These are phyloP conservation scores for Nepenthes gracilis DNA, from an alignment of 148 eudicot species.

Conservation along the genomic window DNA sequence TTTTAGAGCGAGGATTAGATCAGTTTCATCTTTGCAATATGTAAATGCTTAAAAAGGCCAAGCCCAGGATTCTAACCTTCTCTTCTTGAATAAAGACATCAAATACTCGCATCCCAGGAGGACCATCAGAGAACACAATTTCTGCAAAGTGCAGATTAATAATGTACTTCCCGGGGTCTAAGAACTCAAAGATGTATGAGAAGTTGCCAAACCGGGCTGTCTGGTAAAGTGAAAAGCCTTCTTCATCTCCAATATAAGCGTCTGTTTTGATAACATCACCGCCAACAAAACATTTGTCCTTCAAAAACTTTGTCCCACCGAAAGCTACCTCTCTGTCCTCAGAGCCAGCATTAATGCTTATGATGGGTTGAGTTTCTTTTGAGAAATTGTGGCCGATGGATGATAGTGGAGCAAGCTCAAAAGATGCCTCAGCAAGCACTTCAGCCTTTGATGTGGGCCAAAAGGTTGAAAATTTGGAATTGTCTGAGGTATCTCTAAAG, in stretches of 20 bases:
- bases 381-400: constrained; percentile 13
- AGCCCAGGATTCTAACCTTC: constrained; percentile 24
- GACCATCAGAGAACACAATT: constrained; percentile 39
- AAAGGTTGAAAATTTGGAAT: constrained; percentile 23
- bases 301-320: constrained; percentile 17
- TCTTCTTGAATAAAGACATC: constrained; percentile 41
- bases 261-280: constrained; percentile 30
- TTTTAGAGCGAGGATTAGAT: background rate
- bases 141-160: constrained; percentile 48
- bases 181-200: constrained; percentile 23
- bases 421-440: constrained; percentile 32
- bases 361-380: constrained; percentile 4
- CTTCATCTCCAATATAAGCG: constrained; percentile 16
- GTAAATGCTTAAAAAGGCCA: background rate
- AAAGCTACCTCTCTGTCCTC: constrained; percentile 6
- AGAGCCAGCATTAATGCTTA: constrained; percentile 40
- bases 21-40: background rate
- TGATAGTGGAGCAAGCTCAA: constrained; percentile 46
- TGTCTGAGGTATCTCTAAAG: constrained; percentile 16
- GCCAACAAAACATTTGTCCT: constrained; percentile 30
- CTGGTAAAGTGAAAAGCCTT: constrained; percentile 25
- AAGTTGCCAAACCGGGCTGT: constrained; percentile 44
- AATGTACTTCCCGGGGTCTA: constrained; percentile 26
- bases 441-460: constrained; percentile 27
- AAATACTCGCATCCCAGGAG: constrained; percentile 42